A percentile compares a stretch with the other conserved stretches of the same genome.
These are phyloP conservation scores for Clarireedia monteithiana DNA, from an alignment of 2,329 filamentous ascomycete species.

Conservation along the genomic window DNA sequence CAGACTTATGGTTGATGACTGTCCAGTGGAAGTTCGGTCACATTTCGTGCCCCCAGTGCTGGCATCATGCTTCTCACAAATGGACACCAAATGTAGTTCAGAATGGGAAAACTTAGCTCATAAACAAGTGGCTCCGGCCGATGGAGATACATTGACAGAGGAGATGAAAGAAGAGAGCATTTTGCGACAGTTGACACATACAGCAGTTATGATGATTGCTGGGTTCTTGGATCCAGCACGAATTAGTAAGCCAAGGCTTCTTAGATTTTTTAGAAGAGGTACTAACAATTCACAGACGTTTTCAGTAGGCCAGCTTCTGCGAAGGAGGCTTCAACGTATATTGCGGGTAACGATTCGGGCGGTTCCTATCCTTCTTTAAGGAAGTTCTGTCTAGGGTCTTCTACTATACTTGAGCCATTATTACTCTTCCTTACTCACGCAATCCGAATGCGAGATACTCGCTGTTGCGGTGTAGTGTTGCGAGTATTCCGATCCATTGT, in stretches of 20 bases:
- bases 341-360: slow-evolving; percentile 2
- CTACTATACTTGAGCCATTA: slow-evolving; percentile 75
- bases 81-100: slow-evolving; percentile 76
- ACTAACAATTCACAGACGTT: slow-evolving; percentile 14
- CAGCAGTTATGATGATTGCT: slow-evolving; percentile 84
- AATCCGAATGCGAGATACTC: slow-evolving; percentile 80
- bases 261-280: not conserved
- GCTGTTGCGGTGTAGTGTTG: slow-evolving; percentile 79
- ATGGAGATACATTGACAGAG: slow-evolving; percentile 74
- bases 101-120: slow-evolving; percentile 78
- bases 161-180: slow-evolving; percentile 99
- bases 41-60: slow-evolving; percentile 83
- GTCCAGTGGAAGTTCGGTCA: slow-evolving; percentile 67
- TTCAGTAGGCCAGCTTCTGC: slow-evolving; percentile 7
- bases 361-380: slow-evolving; percentile 52
- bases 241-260: slow-evolving; percentile 43
- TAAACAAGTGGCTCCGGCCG: slow-evolving; percentile 52
- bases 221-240: slow-evolving; percentile 74
- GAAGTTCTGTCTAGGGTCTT: slow-evolving; percentile 73
- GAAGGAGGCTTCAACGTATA: slow-evolving; percentile 26
- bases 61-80: slow-evolving; percentile 71
- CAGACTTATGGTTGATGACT: slow-evolving; percentile 84
- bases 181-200: slow-evolving; percentile 83
- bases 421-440: slow-evolving; percentile 88
- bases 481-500: slow-evolving; percentile 81